Evolutionary conservation across 2,329 filamentous ascomycete genomes (phyloP).

Genomic region (Stachybotrys chartarum): DNA sequence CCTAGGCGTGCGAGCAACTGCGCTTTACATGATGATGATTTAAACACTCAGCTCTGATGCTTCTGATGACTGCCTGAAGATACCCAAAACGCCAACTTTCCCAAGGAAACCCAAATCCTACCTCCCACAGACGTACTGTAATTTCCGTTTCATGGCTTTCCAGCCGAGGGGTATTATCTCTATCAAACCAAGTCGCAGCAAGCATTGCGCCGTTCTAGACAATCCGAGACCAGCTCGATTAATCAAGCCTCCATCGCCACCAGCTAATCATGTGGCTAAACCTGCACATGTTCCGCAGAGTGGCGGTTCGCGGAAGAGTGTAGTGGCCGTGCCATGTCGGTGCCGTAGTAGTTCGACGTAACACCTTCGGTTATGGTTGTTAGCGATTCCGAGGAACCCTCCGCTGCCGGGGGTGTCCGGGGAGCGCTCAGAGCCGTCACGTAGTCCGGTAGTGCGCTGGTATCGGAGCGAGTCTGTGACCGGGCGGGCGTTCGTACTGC

Average conservation of each 20-base stretch:
- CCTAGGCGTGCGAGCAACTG: too few species aligned
- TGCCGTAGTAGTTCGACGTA: background rate
- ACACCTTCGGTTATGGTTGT: slow-evolving; percentile 23
- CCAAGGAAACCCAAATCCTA: background rate
- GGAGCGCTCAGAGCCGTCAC: slow-evolving; percentile 51
- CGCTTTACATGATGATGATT: too few species aligned
- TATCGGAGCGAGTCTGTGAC: slow-evolving; percentile 40
- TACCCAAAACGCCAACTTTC: background rate
- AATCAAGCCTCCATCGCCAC: background rate
- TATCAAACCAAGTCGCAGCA: background rate
- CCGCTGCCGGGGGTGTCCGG: slow-evolving; percentile 33
- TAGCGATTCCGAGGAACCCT: slow-evolving; percentile 19
- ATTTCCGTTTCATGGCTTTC: background rate
- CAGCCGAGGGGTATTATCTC: background rate
- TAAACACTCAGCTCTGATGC: too few species aligned
- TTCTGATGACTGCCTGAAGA: too few species aligned
- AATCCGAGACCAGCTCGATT: background rate
- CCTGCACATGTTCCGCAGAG: background rate
- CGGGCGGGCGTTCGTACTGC: slow-evolving; percentile 60
- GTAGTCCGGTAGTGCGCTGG: slow-evolving; percentile 57
- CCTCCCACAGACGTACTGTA: background rate
- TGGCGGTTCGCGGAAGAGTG: background rate
- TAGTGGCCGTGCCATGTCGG: background rate
- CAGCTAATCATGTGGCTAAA: background rate
- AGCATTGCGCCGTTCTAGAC: background rate